Evolutionary conservation across 805 yeast species (phyloP).

Genomic region (Zygoascus biomembranicola): DNA sequence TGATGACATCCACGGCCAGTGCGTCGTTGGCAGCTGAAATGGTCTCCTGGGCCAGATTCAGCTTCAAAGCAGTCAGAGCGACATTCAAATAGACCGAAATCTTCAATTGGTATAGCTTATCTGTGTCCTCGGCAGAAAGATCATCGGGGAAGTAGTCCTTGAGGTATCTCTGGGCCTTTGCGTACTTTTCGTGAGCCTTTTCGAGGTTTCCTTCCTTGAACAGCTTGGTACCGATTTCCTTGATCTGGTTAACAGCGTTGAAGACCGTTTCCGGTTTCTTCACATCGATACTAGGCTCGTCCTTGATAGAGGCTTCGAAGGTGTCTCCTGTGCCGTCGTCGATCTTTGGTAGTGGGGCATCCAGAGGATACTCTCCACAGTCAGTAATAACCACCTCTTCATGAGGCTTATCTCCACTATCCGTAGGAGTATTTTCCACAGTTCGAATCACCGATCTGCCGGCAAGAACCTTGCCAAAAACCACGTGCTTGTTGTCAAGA

Average conservation of each 20-base stretch:
- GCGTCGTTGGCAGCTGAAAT: slow-evolving; percentile 59
- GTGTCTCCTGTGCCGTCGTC: slow-evolving; percentile 86
- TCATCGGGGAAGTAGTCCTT: slow-evolving; percentile 63
- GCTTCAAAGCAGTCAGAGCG: slow-evolving; percentile 64
- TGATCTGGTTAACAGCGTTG: slow-evolving; percentile 56
- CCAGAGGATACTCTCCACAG: slow-evolving; percentile 69
- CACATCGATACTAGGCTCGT: slow-evolving; percentile 48
- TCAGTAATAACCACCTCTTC: slow-evolving; percentile 62
- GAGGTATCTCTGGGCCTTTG: slow-evolving; percentile 62
- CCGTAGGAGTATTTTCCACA: slow-evolving; percentile 65
- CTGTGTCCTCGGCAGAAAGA: slow-evolving; percentile 33
- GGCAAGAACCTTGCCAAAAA: slow-evolving; percentile 78
- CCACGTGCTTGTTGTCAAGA: slow-evolving; percentile 92
- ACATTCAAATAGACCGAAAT: slow-evolving; percentile 62
- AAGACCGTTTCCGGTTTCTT: slow-evolving; percentile 50
- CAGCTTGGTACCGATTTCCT: slow-evolving; percentile 68
- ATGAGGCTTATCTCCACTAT: slow-evolving; percentile 59
- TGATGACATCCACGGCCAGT: slow-evolving; percentile 44
- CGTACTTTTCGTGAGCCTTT: slow-evolving; percentile 58
- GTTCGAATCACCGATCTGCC: slow-evolving; percentile 77
- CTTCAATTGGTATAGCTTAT: slow-evolving; percentile 34
- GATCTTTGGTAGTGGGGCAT: slow-evolving; percentile 40
- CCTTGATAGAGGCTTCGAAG: slow-evolving; percentile 68
- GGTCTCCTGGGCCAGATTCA: slow-evolving; percentile 45
- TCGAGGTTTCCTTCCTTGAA: slow-evolving; percentile 56